phyloP scores from a whole-genome alignment of 352 stramenopile genomes.

The Sclerospora graminicola region DNA sequence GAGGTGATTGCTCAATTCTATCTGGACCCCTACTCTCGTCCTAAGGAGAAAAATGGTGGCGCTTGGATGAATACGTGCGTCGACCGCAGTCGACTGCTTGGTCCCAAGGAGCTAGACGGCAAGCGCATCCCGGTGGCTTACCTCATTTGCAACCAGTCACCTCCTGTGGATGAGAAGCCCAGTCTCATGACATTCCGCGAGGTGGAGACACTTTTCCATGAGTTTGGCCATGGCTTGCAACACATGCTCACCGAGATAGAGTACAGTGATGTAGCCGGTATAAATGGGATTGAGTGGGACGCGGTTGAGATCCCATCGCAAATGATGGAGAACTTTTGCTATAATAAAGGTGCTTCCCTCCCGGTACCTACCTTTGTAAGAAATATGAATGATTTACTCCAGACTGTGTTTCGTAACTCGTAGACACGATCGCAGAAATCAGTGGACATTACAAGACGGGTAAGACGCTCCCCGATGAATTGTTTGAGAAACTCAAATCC shows the following conservation, averaged over 20 bases:
- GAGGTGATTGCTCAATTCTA: slow-evolving; percentile 93
- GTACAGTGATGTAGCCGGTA: slow-evolving; percentile 92
- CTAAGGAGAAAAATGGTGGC: slow-evolving; percentile 94
- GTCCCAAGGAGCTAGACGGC: slow-evolving; percentile 33
- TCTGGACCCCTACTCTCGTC: slow-evolving; percentile 94
- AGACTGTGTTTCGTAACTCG: not conserved
- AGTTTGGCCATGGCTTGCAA: slow-evolving; percentile 95
- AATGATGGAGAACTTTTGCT: slow-evolving; percentile 99
- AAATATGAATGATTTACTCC: no score
- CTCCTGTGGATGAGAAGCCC: slow-evolving; percentile 86
- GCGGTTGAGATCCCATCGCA: slow-evolving; percentile 96
- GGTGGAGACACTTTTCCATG: slow-evolving; percentile 94
- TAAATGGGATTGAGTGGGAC: slow-evolving; percentile 98
- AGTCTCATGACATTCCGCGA: slow-evolving; percentile 98
- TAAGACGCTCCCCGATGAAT: slow-evolving; percentile 86
- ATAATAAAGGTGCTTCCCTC: slow-evolving; percentile 65
- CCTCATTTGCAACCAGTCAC: slow-evolving; percentile 96
- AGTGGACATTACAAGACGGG: slow-evolving; percentile 80
- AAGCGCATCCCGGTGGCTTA: slow-evolving; percentile 92
- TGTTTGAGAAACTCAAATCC: slow-evolving; percentile 94
- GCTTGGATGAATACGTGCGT: slow-evolving; percentile 98
- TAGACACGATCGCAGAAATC: slow-evolving; percentile 79
- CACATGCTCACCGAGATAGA: slow-evolving; percentile 97
- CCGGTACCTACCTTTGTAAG: no score
- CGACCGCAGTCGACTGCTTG: slow-evolving; percentile 86